phyloP scores from a whole-genome alignment of 2,329 filamentous ascomycete species.

The Curvularia sp. region DNA sequence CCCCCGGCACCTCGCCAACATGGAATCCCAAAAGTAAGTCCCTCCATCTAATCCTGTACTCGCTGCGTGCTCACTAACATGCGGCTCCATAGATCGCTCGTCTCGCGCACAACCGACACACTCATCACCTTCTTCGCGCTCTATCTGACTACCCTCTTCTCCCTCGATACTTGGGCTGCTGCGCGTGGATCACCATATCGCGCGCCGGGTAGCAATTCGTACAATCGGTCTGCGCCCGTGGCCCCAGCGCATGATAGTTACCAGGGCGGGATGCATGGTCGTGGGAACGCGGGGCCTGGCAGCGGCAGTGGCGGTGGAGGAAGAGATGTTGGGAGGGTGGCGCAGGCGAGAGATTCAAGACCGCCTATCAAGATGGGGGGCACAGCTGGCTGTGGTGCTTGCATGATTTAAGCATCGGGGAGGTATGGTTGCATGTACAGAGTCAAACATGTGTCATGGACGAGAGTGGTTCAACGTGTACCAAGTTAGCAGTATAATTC shows the following conservation, averaged over 20 bases:
- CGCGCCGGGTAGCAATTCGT: constrained; percentile 29
- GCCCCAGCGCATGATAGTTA: constrained; percentile 35
- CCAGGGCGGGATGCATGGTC: constrained; percentile 43
- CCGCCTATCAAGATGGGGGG: constrained; percentile 39
- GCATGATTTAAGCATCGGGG: constrained; percentile 26
- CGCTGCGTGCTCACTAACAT: neutral
- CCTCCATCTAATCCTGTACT: neutral
- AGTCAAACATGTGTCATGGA: neutral
- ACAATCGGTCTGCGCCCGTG: constrained; percentile 34
- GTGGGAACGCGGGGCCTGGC: constrained; percentile 31
- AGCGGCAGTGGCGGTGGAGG: constrained; percentile 17
- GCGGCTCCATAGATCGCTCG: constrained; percentile 3
- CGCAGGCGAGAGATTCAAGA: constrained; percentile 35
- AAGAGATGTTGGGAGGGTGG: constrained; percentile 32
- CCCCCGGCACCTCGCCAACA: neutral
- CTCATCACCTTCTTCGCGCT: constrained; percentile 48
- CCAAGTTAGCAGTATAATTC: constrained; percentile 9
- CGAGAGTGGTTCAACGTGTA: neutral
- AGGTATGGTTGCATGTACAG: neutral
- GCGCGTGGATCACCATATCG: constrained; percentile 45
- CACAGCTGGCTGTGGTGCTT: constrained; percentile 41
- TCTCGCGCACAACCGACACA: constrained; percentile 26
- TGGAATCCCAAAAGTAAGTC: constrained; percentile 14
- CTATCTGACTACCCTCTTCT: constrained; percentile 52
- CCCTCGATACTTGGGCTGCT: constrained; percentile 47